These are phyloP conservation scores for Vigna nakashimae DNA, from an alignment of 306 rosid species.

Conservation along the genomic window DNA sequence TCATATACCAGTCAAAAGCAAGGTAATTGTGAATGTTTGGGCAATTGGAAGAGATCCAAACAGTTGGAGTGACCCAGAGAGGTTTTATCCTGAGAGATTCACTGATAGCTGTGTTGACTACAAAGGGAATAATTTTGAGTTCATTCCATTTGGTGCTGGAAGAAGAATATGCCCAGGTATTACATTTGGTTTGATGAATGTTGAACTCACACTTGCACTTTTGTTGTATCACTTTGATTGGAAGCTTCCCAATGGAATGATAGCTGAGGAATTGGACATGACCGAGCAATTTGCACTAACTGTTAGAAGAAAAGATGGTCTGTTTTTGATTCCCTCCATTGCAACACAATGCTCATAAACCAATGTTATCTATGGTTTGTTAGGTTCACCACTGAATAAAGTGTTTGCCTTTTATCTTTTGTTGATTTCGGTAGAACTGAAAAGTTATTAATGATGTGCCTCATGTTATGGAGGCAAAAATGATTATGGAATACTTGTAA, in stretches of 20 bases:
- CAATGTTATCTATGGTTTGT: background rate
- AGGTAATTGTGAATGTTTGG: slow-evolving; percentile 47
- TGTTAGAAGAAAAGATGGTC: slow-evolving; percentile 13
- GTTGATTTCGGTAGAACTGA: background rate
- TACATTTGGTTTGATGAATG: slow-evolving; percentile 8
- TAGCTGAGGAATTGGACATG: slow-evolving; percentile 38
- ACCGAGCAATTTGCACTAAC: slow-evolving; percentile 15
- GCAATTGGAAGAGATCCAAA: slow-evolving; percentile 56
- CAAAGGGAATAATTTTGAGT: slow-evolving; percentile 42
- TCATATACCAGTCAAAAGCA: slow-evolving; percentile 39
- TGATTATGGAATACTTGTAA: background rate
- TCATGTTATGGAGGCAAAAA: too few relatives aligned
- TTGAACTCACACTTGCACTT: slow-evolving; percentile 36
- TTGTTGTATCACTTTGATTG: slow-evolving; percentile 46
- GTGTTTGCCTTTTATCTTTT: background rate
- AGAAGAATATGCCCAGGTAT: slow-evolving; percentile 46
- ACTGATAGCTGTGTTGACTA: slow-evolving; percentile 19
- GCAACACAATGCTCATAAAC: background rate
- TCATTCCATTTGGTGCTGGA: slow-evolving; percentile 56
- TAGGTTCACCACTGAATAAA: background rate
- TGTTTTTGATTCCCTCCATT: slow-evolving; percentile 24
- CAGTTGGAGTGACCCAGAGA: slow-evolving; percentile 37
- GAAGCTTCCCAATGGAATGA: slow-evolving; percentile 38
- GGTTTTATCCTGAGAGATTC: slow-evolving; percentile 48
- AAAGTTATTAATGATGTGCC: background rate